Evolutionary conservation across 495 filamentous ascomycete species (phyloP).

Genomic region (Xylaria venustula): DNA sequence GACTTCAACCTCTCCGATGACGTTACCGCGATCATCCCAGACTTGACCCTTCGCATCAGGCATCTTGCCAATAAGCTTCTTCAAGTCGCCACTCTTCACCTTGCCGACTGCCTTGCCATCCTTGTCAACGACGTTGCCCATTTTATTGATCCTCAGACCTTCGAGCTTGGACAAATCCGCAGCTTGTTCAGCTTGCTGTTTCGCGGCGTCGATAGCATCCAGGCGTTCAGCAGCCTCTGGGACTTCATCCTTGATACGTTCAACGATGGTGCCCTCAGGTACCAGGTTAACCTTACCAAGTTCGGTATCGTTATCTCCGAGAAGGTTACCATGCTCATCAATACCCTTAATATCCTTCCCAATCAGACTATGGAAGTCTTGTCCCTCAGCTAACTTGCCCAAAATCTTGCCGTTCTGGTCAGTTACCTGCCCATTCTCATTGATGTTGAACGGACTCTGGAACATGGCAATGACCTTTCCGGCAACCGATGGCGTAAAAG

Average conservation of each 20-base stretch:
- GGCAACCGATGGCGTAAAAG: slow-evolving; percentile 23
- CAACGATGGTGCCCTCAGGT: slow-evolving; percentile 60
- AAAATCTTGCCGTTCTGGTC: slow-evolving; percentile 71
- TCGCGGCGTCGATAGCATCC: slow-evolving; percentile 54
- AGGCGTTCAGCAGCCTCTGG: slow-evolving; percentile 49
- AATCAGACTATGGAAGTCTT: slow-evolving; percentile 65
- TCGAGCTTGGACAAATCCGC: slow-evolving; percentile 64
- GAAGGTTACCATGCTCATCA: slow-evolving; percentile 78
- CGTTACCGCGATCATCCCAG: slow-evolving; percentile 69
- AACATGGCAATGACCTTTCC: slow-evolving; percentile 30
- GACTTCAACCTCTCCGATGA: slow-evolving; percentile 71
- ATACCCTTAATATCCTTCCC: slow-evolving; percentile 74
- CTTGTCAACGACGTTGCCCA: slow-evolving; percentile 68
- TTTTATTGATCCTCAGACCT: slow-evolving; percentile 72
- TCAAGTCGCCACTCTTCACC: slow-evolving; percentile 64
- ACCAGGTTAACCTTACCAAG: slow-evolving; percentile 79
- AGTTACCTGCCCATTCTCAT: slow-evolving; percentile 61
- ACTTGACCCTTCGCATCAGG: slow-evolving; percentile 71
- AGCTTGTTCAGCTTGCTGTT: slow-evolving; percentile 52
- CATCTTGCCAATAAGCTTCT: slow-evolving; percentile 66
- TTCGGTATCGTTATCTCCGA: slow-evolving; percentile 75
- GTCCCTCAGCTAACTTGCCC: slow-evolving; percentile 66
- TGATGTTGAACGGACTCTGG: slow-evolving; percentile 43
- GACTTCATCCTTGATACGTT: slow-evolving; percentile 53
- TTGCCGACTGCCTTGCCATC: slow-evolving; percentile 69